These are phyloP conservation scores for Cicer chorassanicum DNA, from an alignment of 306 rosid genomes.

Conservation along the genomic window DNA sequence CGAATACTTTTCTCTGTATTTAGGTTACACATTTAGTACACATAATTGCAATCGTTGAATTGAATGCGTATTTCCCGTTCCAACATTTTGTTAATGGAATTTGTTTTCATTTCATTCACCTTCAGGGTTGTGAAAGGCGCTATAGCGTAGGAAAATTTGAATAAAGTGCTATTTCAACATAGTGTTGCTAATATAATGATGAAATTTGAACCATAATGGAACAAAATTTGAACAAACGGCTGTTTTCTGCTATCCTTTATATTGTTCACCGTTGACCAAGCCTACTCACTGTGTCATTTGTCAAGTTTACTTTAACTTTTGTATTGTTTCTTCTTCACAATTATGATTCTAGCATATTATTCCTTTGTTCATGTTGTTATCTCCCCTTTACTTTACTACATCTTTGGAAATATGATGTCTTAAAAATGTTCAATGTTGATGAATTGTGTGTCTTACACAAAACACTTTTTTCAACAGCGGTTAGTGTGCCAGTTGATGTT, in stretches of 20 bases:
- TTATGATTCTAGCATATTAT: not conserved
- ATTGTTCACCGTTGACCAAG: not conserved
- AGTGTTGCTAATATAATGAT: too few relatives aligned
- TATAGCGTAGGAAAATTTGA: too few relatives aligned
- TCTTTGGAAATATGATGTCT: too few relatives aligned
- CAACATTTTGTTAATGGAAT: not conserved
- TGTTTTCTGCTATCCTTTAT: too few relatives aligned
- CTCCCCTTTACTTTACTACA: too few relatives aligned
- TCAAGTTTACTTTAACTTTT: too few relatives aligned
- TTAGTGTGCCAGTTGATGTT: not conserved
- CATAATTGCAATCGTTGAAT: slow-evolving; percentile 15
- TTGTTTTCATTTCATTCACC: not conserved
- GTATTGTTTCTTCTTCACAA: not conserved
- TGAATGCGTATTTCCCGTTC: not conserved
- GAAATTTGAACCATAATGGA: too few relatives aligned
- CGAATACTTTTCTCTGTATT: not conserved
- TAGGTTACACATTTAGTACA: not conserved
- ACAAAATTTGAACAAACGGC: too few relatives aligned
- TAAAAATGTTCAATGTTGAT: not conserved
- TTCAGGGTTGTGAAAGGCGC: too few relatives aligned
- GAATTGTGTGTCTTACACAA: not conserved
- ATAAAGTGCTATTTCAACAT: too few relatives aligned
- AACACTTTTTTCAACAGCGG: slow-evolving; percentile 3
- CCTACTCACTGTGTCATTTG: too few relatives aligned
- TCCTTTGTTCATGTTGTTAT: not conserved